Conservation (phyloP, 805 yeast genomes). For the Blastobotrys chiropterorum region DNA sequence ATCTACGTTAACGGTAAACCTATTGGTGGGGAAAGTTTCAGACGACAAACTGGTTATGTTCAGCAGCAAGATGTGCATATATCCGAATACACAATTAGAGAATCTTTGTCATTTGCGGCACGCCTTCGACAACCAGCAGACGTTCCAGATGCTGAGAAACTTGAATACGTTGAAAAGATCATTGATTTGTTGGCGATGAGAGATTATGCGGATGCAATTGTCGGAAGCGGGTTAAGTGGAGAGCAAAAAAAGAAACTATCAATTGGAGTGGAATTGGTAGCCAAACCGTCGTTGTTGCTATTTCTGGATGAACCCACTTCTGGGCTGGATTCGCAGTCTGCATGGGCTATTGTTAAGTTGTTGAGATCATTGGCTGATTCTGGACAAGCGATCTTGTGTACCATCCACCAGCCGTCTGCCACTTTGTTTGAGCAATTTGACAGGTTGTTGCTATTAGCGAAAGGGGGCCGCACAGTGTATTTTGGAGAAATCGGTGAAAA, state of each 20-base stretch:
- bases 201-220: conserved; percentile 61
- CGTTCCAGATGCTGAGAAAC: conserved; percentile 50
- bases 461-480: conserved; percentile 71
- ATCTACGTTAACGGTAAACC: conserved; percentile 64
- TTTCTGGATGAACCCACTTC: conserved; percentile 66
- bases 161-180: conserved; percentile 58
- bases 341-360: conserved; percentile 62
- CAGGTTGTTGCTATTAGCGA: conserved; percentile 54
- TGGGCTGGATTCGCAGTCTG: conserved; percentile 51
- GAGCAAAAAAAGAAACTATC: conserved; percentile 60
- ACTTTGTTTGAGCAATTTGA: conserved; percentile 57
- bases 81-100: conserved; percentile 60
- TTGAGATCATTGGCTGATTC: conserved; percentile 60
- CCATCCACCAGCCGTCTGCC: conserved; percentile 71
- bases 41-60: conserved; percentile 67
- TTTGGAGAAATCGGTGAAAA: conserved; percentile 69
- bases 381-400: conserved; percentile 66
- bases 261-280: conserved; percentile 62
- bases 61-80: conserved; percentile 73
- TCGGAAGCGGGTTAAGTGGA: conserved; percentile 63
- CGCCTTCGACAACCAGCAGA: conserved; percentile 56
- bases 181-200: conserved; percentile 60
- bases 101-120: conserved; percentile 65
- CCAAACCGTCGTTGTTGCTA: conserved; percentile 53
- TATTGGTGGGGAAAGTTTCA: conserved; percentile 47